Evolutionary conservation across 805 yeast species (phyloP).

Genomic region (Zygotorulaspora florentina): DNA sequence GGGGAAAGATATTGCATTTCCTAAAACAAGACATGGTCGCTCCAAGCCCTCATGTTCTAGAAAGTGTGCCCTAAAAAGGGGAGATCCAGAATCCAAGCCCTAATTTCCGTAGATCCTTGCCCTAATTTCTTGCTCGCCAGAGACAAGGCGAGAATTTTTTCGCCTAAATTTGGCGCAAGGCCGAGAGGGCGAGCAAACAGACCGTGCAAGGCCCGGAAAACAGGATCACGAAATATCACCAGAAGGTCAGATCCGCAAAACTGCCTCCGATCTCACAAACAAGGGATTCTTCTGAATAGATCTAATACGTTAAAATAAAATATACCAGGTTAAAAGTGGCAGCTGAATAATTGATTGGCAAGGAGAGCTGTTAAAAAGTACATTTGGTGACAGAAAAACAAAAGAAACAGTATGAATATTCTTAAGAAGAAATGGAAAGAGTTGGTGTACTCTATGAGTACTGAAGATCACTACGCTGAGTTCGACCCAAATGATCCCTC

Average conservation of each 20-base stretch:
- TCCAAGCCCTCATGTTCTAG: background rate
- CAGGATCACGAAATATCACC: background rate
- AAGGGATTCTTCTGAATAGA: background rate
- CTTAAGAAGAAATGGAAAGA: slow-evolving; percentile 50
- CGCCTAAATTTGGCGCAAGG: background rate
- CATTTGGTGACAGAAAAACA: background rate
- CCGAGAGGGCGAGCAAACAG: background rate
- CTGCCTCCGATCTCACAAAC: background rate
- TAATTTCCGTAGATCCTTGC: background rate
- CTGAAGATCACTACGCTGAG: slow-evolving; percentile 68
- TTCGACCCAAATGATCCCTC: slow-evolving; percentile 45
- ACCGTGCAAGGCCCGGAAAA: background rate
- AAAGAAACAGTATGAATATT: slow-evolving; percentile 29
- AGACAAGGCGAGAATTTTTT: slow-evolving; percentile 1
- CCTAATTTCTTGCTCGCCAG: background rate
- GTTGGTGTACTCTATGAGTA: slow-evolving; percentile 57
- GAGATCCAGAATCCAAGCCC: background rate
- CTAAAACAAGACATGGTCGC: background rate
- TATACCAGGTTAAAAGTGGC: too few relatives aligned
- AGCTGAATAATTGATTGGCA: background rate
- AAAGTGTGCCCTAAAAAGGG: background rate
- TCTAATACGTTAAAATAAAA: background rate
- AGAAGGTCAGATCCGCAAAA: background rate
- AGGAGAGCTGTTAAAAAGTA: background rate
- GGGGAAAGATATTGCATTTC: slow-evolving; percentile 2